Conservation (phyloP, 2,329 filamentous ascomycete genomes). For the Arthrobotrys musiformis region DNA sequence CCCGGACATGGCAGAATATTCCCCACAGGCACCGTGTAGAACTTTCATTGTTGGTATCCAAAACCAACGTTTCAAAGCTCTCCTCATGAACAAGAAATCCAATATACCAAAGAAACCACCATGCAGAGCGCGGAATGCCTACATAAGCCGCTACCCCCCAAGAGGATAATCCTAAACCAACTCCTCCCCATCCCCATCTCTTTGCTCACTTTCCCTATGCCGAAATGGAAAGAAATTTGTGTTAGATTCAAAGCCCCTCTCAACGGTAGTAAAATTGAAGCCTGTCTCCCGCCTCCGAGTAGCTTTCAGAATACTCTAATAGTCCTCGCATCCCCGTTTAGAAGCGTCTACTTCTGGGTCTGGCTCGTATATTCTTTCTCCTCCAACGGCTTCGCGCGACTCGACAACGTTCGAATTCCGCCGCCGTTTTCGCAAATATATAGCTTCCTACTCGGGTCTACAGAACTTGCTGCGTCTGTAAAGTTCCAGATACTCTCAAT, state of each 20-base stretch:
- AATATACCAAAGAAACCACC: neutral
- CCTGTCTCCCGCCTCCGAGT: constrained; percentile 25
- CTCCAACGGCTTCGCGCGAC: neutral
- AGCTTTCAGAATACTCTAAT: constrained; percentile 3
- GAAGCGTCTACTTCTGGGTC: constrained; percentile 40
- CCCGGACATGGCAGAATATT: neutral
- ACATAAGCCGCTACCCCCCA: neutral
- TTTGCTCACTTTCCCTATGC: constrained; percentile 17
- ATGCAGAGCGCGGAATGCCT: neutral
- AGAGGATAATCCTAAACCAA: constrained; percentile 17
- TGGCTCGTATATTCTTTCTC: constrained; percentile 32
- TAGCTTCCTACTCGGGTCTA: constrained; percentile 23
- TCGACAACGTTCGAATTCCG: neutral
- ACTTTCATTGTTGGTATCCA: neutral
- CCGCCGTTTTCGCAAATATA: constrained; percentile 33
- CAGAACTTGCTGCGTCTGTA: constrained; percentile 17
- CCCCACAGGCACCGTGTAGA: neutral
- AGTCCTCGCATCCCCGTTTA: constrained; percentile 6
- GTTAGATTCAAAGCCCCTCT: constrained; percentile 9
- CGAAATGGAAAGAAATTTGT: constrained; percentile 38
- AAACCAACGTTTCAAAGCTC: constrained; percentile 3
- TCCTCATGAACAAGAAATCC: neutral
- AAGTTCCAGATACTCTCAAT: neutral
- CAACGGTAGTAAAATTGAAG: neutral
- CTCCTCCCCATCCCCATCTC: neutral